These are phyloP conservation scores for Ehretia macrophylla DNA, from an alignment of 257 asterid species.

Conservation along the genomic window DNA sequence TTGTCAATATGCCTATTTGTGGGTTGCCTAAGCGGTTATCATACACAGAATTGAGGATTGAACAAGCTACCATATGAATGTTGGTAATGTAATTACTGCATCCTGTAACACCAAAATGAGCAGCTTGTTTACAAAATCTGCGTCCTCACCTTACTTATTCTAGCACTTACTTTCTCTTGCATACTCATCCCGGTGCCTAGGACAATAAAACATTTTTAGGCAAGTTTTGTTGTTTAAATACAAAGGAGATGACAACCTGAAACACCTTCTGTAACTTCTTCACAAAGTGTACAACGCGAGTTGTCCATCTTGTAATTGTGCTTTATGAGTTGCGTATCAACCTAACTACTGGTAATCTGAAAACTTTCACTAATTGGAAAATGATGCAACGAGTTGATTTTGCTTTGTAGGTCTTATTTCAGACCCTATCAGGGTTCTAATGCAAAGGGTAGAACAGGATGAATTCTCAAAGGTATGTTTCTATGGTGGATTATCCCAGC, in stretches of 20 bases:
- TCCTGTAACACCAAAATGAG: too few relatives aligned
- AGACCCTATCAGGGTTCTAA: constrained; percentile 75
- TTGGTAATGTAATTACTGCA: too few relatives aligned
- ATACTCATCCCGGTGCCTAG: neutral
- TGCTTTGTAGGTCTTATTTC: constrained; percentile 63
- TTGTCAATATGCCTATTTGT: too few relatives aligned
- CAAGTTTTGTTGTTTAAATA: neutral
- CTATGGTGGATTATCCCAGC: constrained; percentile 10
- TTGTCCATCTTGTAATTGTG: neutral
- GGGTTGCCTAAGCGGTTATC: too few relatives aligned
- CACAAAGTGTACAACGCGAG: neutral
- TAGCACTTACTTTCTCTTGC: neutral
- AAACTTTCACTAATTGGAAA: neutral
- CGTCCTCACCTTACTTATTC: too few relatives aligned
- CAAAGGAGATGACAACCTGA: neutral
- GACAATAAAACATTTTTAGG: neutral
- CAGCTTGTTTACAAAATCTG: too few relatives aligned
- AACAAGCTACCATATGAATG: too few relatives aligned
- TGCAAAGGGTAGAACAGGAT: constrained; percentile 71
- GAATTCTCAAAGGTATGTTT: constrained; percentile 64
- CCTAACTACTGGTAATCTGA: neutral
- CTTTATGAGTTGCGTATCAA: neutral
- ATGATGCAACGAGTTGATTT: constrained; percentile 8
- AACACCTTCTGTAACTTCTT: neutral
- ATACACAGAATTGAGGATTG: too few relatives aligned